Evolutionary conservation across 176 grass and related monocot species (phyloP).

Genomic region (Phragmites australis): DNA sequence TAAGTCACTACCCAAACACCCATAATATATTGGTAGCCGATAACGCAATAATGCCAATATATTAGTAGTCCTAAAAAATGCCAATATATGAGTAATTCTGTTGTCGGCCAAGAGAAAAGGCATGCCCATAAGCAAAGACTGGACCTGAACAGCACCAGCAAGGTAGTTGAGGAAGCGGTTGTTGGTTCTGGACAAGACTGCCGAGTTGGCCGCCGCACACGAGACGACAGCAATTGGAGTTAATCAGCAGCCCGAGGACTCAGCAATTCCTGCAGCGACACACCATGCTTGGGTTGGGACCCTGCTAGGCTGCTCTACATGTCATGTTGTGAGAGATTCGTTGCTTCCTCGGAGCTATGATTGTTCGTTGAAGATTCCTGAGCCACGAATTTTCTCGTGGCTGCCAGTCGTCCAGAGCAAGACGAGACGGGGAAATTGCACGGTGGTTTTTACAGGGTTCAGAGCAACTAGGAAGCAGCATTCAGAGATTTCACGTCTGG

Average conservation of each 20-base stretch:
- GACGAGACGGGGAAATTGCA: background rate
- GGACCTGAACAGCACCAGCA: background rate
- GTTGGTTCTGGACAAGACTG: background rate
- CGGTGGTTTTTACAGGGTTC: constrained; percentile 4
- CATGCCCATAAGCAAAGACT: background rate
- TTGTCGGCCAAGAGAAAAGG: background rate
- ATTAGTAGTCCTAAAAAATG: background rate
- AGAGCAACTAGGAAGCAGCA: background rate
- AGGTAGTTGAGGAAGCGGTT: no score
- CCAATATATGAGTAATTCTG: background rate
- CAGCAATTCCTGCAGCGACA: background rate
- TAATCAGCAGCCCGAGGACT: background rate
- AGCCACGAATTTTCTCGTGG: constrained; percentile 11
- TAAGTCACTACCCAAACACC: no score
- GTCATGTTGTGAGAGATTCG: background rate
- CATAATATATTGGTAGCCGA: no score
- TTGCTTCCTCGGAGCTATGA: background rate
- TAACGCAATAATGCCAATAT: background rate
- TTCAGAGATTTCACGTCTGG: background rate
- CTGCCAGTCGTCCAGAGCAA: background rate
- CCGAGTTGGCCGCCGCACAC: constrained; percentile 1
- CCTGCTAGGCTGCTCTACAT: background rate
- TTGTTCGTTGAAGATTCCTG: background rate
- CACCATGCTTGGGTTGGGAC: constrained; percentile 1
- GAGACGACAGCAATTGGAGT: background rate